Conservation (phyloP, 768 basidiomycete genomes). For the Melanogaster broomeanus region DNA sequence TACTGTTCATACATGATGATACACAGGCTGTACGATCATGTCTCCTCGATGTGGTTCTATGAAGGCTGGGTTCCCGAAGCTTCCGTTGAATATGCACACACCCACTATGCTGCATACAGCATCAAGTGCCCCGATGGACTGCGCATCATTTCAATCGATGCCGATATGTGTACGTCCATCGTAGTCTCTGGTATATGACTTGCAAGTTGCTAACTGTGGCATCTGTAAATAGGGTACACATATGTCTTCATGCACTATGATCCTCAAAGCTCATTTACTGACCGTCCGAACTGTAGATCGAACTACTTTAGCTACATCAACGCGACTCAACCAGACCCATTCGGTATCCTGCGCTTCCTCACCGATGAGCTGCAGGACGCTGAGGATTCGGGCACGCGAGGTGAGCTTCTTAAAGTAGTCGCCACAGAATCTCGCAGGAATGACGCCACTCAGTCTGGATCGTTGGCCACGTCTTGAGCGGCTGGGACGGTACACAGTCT, state of each 20-base stretch:
- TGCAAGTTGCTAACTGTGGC: too few relatives aligned
- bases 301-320: conserved; percentile 55
- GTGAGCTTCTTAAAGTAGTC: too few relatives aligned
- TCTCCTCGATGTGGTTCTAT: conserved; percentile 46
- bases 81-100: conserved; percentile 39
- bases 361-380: conserved; percentile 54
- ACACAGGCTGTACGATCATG: conserved; percentile 50
- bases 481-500: conserved; percentile 46
- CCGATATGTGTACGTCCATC: conserved; percentile 46
- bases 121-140: conserved; percentile 45
- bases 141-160: conserved; percentile 51
- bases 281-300: conserved; percentile 19
- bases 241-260: too few relatives aligned
- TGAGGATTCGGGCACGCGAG: conserved; percentile 48
- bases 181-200: too few relatives aligned
- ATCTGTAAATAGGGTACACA: too few relatives aligned
- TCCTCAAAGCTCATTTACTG: too few relatives aligned
- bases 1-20: background rate
- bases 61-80: conserved; percentile 45
- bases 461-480: conserved; percentile 49
- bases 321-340: conserved; percentile 42
- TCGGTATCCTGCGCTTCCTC: conserved; percentile 50
- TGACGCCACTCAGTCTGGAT: conserved; percentile 42
- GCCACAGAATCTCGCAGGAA: background rate
- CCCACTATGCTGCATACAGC: too few relatives aligned